Conservation (phyloP, 2,329 filamentous ascomycete genomes). For the Didymella sp. region DNA sequence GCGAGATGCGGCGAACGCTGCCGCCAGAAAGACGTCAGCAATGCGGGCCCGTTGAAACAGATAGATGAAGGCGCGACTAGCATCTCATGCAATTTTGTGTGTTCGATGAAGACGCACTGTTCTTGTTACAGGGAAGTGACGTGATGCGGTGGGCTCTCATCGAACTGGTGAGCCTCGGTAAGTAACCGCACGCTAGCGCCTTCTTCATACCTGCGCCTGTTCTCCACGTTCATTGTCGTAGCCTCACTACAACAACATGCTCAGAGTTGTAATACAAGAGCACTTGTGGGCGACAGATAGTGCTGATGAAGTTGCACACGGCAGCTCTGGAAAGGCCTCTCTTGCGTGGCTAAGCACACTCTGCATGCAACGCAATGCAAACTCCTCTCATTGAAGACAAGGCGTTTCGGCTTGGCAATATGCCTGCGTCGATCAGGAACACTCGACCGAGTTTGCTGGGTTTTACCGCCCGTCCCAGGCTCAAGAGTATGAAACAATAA, state of each 20-base stretch:
- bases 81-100: slow-evolving; percentile 9
- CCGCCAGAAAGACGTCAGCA: slow-evolving; percentile 8
- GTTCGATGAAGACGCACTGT: background rate
- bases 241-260: background rate
- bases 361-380: background rate
- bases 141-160: background rate
- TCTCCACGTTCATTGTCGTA: background rate
- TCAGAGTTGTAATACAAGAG: background rate
- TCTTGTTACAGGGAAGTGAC: background rate
- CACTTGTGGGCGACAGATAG: background rate
- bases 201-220: slow-evolving; percentile 10
- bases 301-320: background rate
- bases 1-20: slow-evolving; percentile 1
- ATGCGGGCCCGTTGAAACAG: slow-evolving; percentile 8
- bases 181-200: background rate
- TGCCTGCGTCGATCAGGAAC: slow-evolving; percentile 32
- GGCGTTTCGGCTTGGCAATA: slow-evolving; percentile 23
- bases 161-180: background rate
- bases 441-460: slow-evolving; percentile 6
- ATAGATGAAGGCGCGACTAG: slow-evolving; percentile 12
- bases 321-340: background rate
- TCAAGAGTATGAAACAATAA: slow-evolving; percentile 24
- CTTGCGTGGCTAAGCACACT: background rate
- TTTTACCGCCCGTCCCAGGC: slow-evolving; percentile 15
- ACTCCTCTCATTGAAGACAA: slow-evolving; percentile 13